Base-by-base conservation (phyloP, 75 land plant species). In the Pseudotsuga menziesii region DNA sequence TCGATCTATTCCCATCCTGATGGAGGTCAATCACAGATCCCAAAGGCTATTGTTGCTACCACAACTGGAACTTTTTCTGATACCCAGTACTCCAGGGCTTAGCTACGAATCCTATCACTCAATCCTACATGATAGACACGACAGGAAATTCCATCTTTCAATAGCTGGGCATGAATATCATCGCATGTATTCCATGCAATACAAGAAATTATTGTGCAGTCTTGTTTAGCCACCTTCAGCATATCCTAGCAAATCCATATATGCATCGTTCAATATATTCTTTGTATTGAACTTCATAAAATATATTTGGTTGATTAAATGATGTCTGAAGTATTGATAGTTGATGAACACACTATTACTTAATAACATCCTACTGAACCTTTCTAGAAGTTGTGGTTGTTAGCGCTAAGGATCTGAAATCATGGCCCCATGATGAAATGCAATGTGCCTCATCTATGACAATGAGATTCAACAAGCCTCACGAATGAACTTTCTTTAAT, bases 1-100 rank as follows among this genome's bases (percentile, higher is more conserved):
- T 76, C 90, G 84, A 71, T 95, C 98, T 79, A 95, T 95, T 39
- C 95, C 98, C 95, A n/a, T n/a, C n/a, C n/a, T n/a, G n/a, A n/a
- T n/a, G n/a, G n/a, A n/a, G n/a, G n/a, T n/a, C n/a, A n/a, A n/a
- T n/a, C n/a, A n/a, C n/a, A n/a, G n/a, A n/a, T n/a, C n/a, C n/a
- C n/a, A n/a, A n/a, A 93, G 35, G 93, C 96, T 75, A 93, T 92
- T 56, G 94, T 91, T 39, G 94, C 96, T 25, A 93, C 89, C 78
- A 95, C 89, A 73, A 95, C 91, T 78, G 89, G 94, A 75, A 89
- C 88, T 84, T 82, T 89, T 12, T 93, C 92, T 56, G 89, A 89
- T 58, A 87, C 80, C 96, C 94, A 93, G 72, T 89, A 85, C 62
- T 93, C 88, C 77, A 93, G 77, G 4, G 92, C 87, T 77, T 83